These are phyloP conservation scores for Salix suchowensis DNA, from an alignment of 345 rosid genomes.

Conservation along the genomic window DNA sequence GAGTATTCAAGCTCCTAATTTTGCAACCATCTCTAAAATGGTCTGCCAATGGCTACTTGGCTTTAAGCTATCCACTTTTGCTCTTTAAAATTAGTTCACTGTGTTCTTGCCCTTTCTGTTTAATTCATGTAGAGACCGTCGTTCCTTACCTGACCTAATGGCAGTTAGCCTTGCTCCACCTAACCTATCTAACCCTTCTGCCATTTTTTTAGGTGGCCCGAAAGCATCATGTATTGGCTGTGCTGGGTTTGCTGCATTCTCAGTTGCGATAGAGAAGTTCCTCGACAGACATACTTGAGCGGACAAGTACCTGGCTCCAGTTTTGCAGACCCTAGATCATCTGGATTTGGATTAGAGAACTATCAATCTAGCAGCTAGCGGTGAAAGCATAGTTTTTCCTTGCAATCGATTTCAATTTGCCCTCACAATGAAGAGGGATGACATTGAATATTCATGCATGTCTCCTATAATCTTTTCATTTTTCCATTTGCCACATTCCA, in stretches of 20 bases:
- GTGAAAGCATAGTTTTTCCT: background rate
- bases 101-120: background rate
- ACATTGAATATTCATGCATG: background rate
- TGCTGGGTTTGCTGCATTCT: conserved; percentile 92
- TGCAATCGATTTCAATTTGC: too few relatives aligned
- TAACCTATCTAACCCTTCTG: conserved; percentile 7
- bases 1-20: background rate
- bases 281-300: conserved; percentile 63
- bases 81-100: background rate
- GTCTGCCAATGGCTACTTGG: background rate
- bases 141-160: background rate
- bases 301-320: background rate
- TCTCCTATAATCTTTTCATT: background rate
- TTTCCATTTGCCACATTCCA: too few relatives aligned
- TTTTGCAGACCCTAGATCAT: background rate
- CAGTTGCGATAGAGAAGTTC: conserved; percentile 92
- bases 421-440: background rate
- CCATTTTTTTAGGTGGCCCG: conserved; percentile 55
- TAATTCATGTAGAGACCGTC: background rate
- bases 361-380: background rate
- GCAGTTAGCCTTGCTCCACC: background rate
- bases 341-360: background rate
- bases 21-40: background rate
- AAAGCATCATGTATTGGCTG: conserved; percentile 88
- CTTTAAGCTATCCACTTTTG: background rate